phyloP scores from a whole-genome alignment of 2,329 filamentous ascomycete species.

The Polychaeton citri region DNA sequence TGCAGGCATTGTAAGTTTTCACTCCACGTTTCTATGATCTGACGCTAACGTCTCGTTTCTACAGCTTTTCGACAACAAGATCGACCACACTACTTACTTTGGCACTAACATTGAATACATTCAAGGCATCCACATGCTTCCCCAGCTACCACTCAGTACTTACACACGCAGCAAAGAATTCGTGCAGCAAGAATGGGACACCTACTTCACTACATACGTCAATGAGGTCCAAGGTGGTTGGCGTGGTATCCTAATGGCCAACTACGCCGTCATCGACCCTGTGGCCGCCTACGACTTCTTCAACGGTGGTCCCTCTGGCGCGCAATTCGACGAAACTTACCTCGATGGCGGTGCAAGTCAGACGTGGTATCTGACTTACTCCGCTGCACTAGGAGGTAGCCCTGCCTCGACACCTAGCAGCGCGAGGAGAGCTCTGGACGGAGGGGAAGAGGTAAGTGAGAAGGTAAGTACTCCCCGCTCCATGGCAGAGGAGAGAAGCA shows the following conservation, averaged over 20 bases:
- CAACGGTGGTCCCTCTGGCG: constrained; percentile 26
- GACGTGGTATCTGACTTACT: constrained; percentile 75
- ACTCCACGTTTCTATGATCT: constrained; percentile 30
- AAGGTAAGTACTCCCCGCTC: not conserved
- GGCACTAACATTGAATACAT: constrained; percentile 33
- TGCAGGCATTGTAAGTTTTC: constrained; percentile 33
- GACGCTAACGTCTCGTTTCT: constrained; percentile 25
- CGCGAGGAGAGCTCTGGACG: not conserved
- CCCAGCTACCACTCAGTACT: constrained; percentile 54
- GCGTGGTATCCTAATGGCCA: constrained; percentile 74
- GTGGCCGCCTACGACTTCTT: constrained; percentile 63
- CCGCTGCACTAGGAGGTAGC: constrained; percentile 47
- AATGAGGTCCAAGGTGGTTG: constrained; percentile 60
- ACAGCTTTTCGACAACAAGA: constrained; percentile 71
- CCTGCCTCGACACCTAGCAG: not conserved
- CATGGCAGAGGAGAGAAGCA: no score
- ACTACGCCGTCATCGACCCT: constrained; percentile 66
- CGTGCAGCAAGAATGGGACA: constrained; percentile 69
- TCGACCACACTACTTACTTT: constrained; percentile 87
- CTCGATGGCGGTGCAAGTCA: constrained; percentile 70
- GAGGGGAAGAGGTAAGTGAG: not conserved
- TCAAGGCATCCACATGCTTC: constrained; percentile 72
- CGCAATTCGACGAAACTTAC: constrained; percentile 51
- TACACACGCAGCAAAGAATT: constrained; percentile 56
- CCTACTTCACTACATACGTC: constrained; percentile 54